phyloP scores from a whole-genome alignment of 768 basidiomycete genomes.

The Leccinellum rugosiceps region DNA sequence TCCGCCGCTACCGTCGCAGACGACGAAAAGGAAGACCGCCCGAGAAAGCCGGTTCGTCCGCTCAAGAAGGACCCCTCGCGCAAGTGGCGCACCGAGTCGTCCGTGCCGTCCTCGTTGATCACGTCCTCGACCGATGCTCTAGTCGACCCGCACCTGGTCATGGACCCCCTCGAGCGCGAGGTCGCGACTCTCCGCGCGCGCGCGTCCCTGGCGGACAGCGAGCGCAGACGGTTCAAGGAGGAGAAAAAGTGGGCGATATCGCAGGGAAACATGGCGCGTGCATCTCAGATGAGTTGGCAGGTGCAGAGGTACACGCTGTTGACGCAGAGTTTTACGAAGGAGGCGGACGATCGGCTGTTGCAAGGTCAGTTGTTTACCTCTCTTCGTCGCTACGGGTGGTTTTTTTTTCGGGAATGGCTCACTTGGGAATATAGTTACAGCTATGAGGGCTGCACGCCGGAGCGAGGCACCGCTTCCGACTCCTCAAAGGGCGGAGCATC shows the following conservation, averaged over 20 bases:
- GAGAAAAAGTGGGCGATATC: slow-evolving; percentile 85
- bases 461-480: slow-evolving; percentile 16
- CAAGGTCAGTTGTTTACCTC: slow-evolving; percentile 45
- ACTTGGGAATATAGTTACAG: slow-evolving; percentile 21
- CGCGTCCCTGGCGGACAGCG: slow-evolving; percentile 78
- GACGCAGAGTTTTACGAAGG: slow-evolving; percentile 76
- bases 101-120: slow-evolving; percentile 48
- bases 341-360: slow-evolving; percentile 67
- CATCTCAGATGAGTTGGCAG: slow-evolving; percentile 79
- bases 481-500: slow-evolving; percentile 23
- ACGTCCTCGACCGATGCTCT: slow-evolving; percentile 64
- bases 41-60: slow-evolving; percentile 25
- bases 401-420: neutral
- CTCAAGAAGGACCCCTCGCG: slow-evolving; percentile 28
- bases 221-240: slow-evolving; percentile 79
- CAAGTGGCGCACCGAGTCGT: slow-evolving; percentile 34
- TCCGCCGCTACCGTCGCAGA: slow-evolving; percentile 32
- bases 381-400: neutral
- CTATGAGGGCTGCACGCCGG: slow-evolving; percentile 20
- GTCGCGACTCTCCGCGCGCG: slow-evolving; percentile 72
- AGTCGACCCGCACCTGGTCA: slow-evolving; percentile 52
- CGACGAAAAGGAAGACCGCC: slow-evolving; percentile 15
- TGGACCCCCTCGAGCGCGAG: slow-evolving; percentile 69
- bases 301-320: slow-evolving; percentile 76
- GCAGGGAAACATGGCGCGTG: slow-evolving; percentile 71